A percentile compares a stretch with the other conserved stretches of the same genome.
These are phyloP conservation scores for Ceratopteris richardii DNA, from an alignment of 75 land plant genomes.

Conservation along the genomic window DNA sequence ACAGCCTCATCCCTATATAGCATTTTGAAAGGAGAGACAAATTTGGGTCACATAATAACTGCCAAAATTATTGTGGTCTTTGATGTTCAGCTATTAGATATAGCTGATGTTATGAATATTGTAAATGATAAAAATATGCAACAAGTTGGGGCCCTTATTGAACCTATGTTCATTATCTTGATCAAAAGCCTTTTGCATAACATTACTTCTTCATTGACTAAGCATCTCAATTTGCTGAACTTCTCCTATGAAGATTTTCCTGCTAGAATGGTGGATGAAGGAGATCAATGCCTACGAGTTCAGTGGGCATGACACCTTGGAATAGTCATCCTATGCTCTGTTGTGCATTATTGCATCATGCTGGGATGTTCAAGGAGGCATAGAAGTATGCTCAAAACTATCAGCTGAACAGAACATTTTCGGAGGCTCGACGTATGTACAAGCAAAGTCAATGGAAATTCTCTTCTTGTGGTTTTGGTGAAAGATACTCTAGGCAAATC, in stretches of 20 bases:
- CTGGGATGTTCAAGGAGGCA: constrained; percentile 48
- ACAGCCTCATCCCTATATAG: background rate
- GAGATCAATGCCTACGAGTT: constrained; percentile 53
- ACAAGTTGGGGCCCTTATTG: constrained; percentile 26
- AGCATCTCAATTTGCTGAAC: constrained; percentile 52
- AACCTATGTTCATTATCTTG: constrained; percentile 26
- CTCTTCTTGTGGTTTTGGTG: no score
- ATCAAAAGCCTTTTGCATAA: constrained; percentile 45
- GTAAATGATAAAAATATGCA: background rate
- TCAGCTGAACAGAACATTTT: constrained; percentile 49
- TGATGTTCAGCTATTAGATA: background rate
- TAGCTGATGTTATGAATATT: background rate
- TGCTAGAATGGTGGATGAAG: constrained; percentile 32
- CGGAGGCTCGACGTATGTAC: constrained; percentile 43
- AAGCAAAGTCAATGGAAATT: no score
- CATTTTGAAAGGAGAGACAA: background rate
- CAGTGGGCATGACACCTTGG: constrained; percentile 67
- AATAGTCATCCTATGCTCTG: constrained; percentile 36
- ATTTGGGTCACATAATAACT: background rate
- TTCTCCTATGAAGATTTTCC: constrained; percentile 43
- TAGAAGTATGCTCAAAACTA: constrained; percentile 48
- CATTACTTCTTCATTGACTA: constrained; percentile 43
- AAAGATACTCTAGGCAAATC: no score
- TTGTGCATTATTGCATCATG: constrained; percentile 47
- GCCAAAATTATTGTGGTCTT: background rate